phyloP scores from a whole-genome alignment of 2,329 filamentous ascomycete genomes.

The Rutstroemia sp. region DNA sequence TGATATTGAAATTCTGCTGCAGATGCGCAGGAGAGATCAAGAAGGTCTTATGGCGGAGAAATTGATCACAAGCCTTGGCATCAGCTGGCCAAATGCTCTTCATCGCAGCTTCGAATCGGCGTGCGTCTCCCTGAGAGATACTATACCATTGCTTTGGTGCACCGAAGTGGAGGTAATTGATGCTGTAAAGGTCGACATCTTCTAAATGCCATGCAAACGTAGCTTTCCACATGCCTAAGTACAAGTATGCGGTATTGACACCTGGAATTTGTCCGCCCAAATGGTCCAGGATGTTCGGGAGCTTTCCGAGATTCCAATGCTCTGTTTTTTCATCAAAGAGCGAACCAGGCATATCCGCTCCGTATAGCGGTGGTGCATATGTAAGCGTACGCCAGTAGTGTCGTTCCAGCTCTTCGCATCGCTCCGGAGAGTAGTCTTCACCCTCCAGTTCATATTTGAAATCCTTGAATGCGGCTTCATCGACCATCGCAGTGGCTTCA shows the following conservation, averaged over 20 bases:
- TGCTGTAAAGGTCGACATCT: constrained; percentile 97
- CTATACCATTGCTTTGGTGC: constrained; percentile 99
- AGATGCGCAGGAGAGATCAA: constrained; percentile 87
- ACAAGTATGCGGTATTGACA: constrained; percentile 96
- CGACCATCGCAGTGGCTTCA: constrained; percentile 70
- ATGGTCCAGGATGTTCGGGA: constrained; percentile 89
- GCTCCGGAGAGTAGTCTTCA: constrained; percentile 81
- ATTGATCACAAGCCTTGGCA: constrained; percentile 92
- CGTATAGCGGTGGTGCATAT: constrained; percentile 90
- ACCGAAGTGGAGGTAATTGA: constrained; percentile 98
- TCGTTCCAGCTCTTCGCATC: constrained; percentile 89
- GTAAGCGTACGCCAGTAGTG: constrained; percentile 97
- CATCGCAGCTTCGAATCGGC: constrained; percentile 91
- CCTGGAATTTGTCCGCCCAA: constrained; percentile 92
- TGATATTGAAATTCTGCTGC: constrained; percentile 84
- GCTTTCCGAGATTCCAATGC: constrained; percentile 88
- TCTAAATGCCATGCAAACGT: constrained; percentile 99
- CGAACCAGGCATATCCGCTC: constrained; percentile 92
- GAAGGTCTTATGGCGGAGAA: constrained; percentile 95
- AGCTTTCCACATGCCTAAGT: constrained; percentile 99
- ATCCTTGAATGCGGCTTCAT: constrained; percentile 82
- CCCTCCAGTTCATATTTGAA: constrained; percentile 86
- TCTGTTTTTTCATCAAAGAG: constrained; percentile 82
- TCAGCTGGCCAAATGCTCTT: constrained; percentile 91
- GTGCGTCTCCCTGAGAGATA: constrained; percentile 90